Conservation (phyloP, 352 stramenopile species). For the Phytophthora fragariae region DNA sequence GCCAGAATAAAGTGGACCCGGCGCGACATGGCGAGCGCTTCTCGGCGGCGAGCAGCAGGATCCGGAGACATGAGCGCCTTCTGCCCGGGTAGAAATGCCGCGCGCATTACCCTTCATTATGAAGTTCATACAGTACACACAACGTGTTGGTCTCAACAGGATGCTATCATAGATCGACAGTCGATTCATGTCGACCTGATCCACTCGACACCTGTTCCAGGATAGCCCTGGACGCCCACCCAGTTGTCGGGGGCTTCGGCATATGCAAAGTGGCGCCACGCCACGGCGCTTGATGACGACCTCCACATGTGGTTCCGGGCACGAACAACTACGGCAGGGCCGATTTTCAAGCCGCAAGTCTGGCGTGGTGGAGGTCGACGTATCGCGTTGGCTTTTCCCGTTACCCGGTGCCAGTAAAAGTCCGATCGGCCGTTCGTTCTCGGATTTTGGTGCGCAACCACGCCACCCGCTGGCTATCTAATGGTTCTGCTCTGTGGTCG, state of each 20-base stretch:
- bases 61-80: constrained; percentile 26
- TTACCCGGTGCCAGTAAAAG: constrained; percentile 19
- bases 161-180: constrained; percentile 7
- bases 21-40: constrained; percentile 16
- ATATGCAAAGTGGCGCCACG: not conserved
- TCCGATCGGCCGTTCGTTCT: constrained; percentile 12
- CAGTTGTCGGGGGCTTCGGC: not conserved
- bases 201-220: constrained; percentile 12
- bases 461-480: constrained; percentile 27
- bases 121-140: constrained; percentile 7
- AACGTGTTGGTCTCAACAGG: constrained; percentile 29
- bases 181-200: constrained; percentile 23
- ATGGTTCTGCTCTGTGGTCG: not conserved
- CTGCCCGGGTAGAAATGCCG: constrained; percentile 28
- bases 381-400: constrained; percentile 3
- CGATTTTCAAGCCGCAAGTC: not conserved
- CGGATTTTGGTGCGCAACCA: constrained; percentile 19
- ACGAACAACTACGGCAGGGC: not conserved
- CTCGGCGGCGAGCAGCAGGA: constrained; percentile 4
- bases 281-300: not conserved
- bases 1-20: not conserved
- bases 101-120: constrained; percentile 2
- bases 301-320: not conserved
- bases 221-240: not conserved
- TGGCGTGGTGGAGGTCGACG: not conserved